Base-by-base conservation (phyloP, 805 yeast species). In the Cyberlindnera nakhonratchasimensis region DNA sequence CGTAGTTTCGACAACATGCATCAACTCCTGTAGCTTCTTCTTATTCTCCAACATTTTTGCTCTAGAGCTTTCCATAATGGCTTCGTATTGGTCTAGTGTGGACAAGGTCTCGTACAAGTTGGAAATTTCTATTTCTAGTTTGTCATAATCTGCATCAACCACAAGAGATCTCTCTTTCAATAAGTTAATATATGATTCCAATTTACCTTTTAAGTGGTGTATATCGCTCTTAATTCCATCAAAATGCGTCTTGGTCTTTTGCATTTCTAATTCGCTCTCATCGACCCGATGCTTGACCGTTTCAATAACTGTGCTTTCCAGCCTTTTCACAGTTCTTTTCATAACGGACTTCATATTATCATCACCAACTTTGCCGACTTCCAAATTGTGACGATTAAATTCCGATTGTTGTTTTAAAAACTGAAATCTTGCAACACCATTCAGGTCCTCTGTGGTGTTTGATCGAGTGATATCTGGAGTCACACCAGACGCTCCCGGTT, bases 31-130 rank as follows among this genome's bases (percentile, higher is more conserved):
- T 19, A 52, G 37, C 22, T 42, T 47, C n/a, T 19, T 28, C 41
- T 52, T 52, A 16, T 39, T 40, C 26, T 37, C 22, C 32, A 35
- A 14, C 34, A 52, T 36, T 20, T 42, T 42, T 1, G 29, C 29
- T 18, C 55, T 47, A 9, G 50, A 40, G 2, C 11, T 22, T 3
- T 33, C 34, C 10, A 52, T 19, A 7, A 31, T 37, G 2, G 2
- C 5, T 32, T 52, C 55, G 22, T 45, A 45, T 13, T 38, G 42
- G 18, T 45, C 45, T 34, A 52, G 25, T 1, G 37, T 21, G 2
- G 44, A 19, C 7, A 52, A 29, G 1, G 48, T 45, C 25, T 47
- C 21, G 31, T 41, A 43, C 24, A 51, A 22, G n/a, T 22, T 47
- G 5, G 24, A 32, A 16, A 46, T 30, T 34, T 45, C 51, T 11